A percentile compares a stretch with the other conserved stretches of the same genome.
These are phyloP conservation scores for Closterium sp. DNA, from an alignment of 139 green algal genomes.

Conservation along the genomic window DNA sequence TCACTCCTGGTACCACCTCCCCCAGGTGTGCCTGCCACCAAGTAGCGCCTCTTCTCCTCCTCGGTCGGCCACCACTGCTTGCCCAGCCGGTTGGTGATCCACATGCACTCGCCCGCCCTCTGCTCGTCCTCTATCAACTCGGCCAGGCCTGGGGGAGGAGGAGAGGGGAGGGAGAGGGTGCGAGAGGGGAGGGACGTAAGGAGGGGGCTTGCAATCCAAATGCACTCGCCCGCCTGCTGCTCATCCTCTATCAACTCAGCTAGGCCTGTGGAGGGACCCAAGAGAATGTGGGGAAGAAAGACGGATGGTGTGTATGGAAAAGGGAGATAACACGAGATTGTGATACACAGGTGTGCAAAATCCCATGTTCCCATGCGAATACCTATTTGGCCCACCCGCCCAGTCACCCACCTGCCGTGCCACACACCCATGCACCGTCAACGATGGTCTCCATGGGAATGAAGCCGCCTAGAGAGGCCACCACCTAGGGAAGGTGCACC, in stretches of 20 bases:
- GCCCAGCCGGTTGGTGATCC: conserved; percentile 28
- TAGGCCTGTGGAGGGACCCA: neutral
- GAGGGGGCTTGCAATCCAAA: too few relatives aligned
- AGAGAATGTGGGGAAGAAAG: too few relatives aligned
- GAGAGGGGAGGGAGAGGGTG: too few relatives aligned
- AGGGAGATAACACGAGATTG: too few relatives aligned
- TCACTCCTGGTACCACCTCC: neutral
- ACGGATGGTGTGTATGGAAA: too few relatives aligned
- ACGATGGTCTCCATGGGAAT: conserved; percentile 40
- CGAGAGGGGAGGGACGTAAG: too few relatives aligned
- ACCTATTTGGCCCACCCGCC: too few relatives aligned
- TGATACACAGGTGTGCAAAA: too few relatives aligned
- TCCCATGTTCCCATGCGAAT: too few relatives aligned
- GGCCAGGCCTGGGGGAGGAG: neutral
- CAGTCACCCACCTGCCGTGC: too few relatives aligned
- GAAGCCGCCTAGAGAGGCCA: conserved; percentile 7
- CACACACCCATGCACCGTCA: conserved; percentile 10
- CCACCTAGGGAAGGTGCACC: neutral
- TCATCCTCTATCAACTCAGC: conserved; percentile 17
- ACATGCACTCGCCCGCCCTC: conserved; percentile 8
- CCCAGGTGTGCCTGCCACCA: neutral
- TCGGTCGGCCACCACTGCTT: conserved; percentile 15
- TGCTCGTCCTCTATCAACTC: conserved; percentile 20
- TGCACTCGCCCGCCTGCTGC: neutral
- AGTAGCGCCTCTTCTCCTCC: conserved; percentile 15